Evolutionary conservation across 176 grass and related monocot genomes (phyloP).

Genomic region (Eleusine indica): DNA sequence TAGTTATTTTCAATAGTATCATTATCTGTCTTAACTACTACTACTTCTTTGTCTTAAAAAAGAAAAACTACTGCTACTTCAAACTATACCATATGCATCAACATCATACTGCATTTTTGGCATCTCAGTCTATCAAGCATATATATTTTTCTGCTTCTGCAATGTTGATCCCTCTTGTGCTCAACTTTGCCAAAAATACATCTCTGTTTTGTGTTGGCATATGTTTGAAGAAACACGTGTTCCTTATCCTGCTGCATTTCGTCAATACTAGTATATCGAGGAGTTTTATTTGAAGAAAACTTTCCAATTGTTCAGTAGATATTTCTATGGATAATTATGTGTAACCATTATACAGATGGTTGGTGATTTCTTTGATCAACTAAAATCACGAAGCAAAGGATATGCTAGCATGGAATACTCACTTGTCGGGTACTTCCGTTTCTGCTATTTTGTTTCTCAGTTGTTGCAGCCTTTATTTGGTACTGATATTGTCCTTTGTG

Average conservation of each 20-base stretch:
- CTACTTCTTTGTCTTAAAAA: too few species aligned
- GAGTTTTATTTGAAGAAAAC: background rate
- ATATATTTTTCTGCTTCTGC: conserved; percentile 11
- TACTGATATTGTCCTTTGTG: conserved; percentile 22
- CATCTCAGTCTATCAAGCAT: conserved; percentile 4
- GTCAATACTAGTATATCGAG: conserved; percentile 8
- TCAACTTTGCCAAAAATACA: conserved; percentile 10
- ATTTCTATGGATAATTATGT: conserved; percentile 34
- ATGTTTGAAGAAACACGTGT: background rate
- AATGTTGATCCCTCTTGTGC: conserved; percentile 22
- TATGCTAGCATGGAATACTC: conserved; percentile 99
- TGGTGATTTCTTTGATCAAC: conserved; percentile 99
- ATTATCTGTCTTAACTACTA: conserved; percentile 8
- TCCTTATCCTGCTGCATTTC: conserved; percentile 3
- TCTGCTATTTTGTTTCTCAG: background rate
- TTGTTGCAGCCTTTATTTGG: conserved; percentile 16
- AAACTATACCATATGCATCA: conserved; percentile 14
- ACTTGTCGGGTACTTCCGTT: conserved; percentile 64
- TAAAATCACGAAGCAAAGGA: conserved; percentile 97
- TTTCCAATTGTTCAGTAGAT: background rate
- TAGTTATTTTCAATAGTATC: conserved; percentile 10
- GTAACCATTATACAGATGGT: conserved; percentile 70
- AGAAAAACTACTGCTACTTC: background rate
- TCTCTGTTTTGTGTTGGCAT: conserved; percentile 1
- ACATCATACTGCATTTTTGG: conserved; percentile 30